Conservation (phyloP, 2,329 filamentous ascomycete species). For the Calonectria ilicicola region DNA sequence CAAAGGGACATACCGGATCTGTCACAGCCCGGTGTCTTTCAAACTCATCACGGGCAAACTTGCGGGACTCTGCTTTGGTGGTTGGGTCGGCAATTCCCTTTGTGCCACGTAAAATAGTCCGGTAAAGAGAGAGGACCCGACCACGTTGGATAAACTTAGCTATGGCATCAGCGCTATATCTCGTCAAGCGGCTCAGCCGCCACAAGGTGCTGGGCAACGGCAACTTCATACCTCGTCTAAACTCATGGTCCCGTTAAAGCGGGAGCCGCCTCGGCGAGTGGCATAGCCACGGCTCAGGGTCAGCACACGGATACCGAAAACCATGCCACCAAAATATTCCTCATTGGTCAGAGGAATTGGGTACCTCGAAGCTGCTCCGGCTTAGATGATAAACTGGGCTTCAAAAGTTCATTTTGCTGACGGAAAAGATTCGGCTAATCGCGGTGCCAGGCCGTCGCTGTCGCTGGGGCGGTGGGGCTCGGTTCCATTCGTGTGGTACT, state of each 20-base stretch:
- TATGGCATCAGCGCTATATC: slow-evolving; percentile 18
- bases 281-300: slow-evolving; percentile 49
- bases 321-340: slow-evolving; percentile 42
- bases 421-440: slow-evolving; percentile 26
- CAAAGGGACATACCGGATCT: slow-evolving; percentile 62
- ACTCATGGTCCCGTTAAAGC: slow-evolving; percentile 57
- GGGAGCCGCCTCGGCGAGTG: slow-evolving; percentile 44
- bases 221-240: slow-evolving; percentile 65
- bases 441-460: neutral
- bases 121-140: slow-evolving; percentile 68
- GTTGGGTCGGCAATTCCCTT: slow-evolving; percentile 61
- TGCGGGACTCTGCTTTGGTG: slow-evolving; percentile 67
- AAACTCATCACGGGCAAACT: slow-evolving; percentile 71
- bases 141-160: slow-evolving; percentile 69
- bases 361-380: slow-evolving; percentile 20
- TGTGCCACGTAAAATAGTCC: slow-evolving; percentile 67
- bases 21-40: slow-evolving; percentile 68
- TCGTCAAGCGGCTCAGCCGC: neutral
- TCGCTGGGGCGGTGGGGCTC: neutral
- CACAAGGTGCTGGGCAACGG: neutral
- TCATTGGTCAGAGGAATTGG: slow-evolving; percentile 28
- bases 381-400: slow-evolving; percentile 33
- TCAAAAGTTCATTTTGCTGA: slow-evolving; percentile 25
- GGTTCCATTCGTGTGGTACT: neutral
- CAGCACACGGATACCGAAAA: slow-evolving; percentile 40